Percentiles rank a stretch among this genome's conserved stretches.
Conservation (phyloP, 2,329 filamentous ascomycete species). For the Decorospora gaudefroyi region DNA sequence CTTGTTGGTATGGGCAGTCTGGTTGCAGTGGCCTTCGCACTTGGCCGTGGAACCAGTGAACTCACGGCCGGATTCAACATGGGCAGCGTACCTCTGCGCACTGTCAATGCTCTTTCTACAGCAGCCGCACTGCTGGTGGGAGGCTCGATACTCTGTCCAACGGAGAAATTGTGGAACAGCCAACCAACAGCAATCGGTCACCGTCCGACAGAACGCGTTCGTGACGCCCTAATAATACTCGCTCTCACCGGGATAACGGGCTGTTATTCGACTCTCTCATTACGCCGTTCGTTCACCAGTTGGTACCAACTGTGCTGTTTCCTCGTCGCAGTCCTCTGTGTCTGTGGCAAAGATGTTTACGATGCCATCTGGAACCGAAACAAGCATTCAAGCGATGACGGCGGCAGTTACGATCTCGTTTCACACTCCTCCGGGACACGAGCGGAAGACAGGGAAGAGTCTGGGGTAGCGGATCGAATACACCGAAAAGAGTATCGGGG, state of each 20-base stretch:
- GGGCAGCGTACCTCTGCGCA: slow-evolving; percentile 12
- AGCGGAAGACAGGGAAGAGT: slow-evolving; percentile 11
- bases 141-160: slow-evolving; percentile 24
- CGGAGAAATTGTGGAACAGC: slow-evolving; percentile 1
- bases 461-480: neutral
- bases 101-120: slow-evolving; percentile 20
- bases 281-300: slow-evolving; percentile 31
- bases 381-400: neutral
- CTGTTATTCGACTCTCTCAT: slow-evolving; percentile 16
- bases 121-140: slow-evolving; percentile 22
- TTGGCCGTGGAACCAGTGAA: slow-evolving; percentile 5
- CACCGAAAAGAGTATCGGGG: neutral
- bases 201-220: neutral
- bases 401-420: slow-evolving; percentile 10
- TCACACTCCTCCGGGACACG: neutral
- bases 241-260: slow-evolving; percentile 22
- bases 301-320: slow-evolving; percentile 22
- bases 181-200: neutral
- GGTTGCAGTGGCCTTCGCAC: slow-evolving; percentile 12
- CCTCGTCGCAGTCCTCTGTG: slow-evolving; percentile 17
- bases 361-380: neutral
- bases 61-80: slow-evolving; percentile 14
- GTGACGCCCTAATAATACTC: slow-evolving; percentile 14
- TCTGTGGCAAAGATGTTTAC: slow-evolving; percentile 11
- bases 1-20: slow-evolving; percentile 9